Percentiles rank a stretch among this genome's conserved stretches.
phyloP scores from a whole-genome alignment of 352 stramenopile genomes.

The Phytopythium kandeliae region DNA sequence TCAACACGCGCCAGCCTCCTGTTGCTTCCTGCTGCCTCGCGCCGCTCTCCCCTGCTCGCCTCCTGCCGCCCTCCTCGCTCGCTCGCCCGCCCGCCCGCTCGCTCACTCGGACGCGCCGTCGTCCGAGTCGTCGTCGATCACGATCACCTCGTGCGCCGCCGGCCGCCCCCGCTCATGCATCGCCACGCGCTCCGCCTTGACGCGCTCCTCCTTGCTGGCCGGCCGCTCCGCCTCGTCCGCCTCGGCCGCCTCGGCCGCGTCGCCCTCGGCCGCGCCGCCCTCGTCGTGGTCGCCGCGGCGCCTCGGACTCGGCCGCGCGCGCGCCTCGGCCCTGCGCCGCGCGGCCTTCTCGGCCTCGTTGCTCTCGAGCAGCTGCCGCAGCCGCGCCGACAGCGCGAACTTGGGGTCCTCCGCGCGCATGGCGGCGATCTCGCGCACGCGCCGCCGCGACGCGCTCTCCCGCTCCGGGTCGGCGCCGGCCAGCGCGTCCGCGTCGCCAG shows the following conservation, averaged over 20 bases:
- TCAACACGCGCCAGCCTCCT: no score
- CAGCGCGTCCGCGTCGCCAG: no score
- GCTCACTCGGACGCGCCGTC: not conserved
- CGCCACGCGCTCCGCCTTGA: no score
- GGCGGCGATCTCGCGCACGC: conserved; percentile 51
- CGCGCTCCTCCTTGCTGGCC: no score
- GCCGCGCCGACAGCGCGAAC: conserved; percentile 23
- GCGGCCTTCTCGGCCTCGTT: conserved; percentile 10
- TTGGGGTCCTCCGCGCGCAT: conserved; percentile 67
- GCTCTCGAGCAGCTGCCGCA: conserved; percentile 41
- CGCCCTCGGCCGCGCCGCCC: no score
- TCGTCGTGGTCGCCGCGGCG: no score
- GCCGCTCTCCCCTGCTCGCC: no score
- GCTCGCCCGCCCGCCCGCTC: not conserved
- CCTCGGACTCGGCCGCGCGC: no score
- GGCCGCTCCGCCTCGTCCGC: no score
- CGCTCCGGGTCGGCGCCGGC: no score
- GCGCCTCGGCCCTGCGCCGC: not conserved
- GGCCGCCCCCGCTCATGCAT: no score
- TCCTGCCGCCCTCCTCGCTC: not conserved
- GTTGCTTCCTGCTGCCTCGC: no score
- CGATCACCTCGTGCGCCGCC: conserved; percentile 80
- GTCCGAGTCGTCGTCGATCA: conserved; percentile 58
- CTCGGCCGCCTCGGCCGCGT: not conserved
- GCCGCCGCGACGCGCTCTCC: conserved; percentile 26